Percentiles rank a stretch among this genome's conserved stretches.
phyloP scores from a whole-genome alignment of 1,284 basidiomycete species.

The Hemileia vastatrix region DNA sequence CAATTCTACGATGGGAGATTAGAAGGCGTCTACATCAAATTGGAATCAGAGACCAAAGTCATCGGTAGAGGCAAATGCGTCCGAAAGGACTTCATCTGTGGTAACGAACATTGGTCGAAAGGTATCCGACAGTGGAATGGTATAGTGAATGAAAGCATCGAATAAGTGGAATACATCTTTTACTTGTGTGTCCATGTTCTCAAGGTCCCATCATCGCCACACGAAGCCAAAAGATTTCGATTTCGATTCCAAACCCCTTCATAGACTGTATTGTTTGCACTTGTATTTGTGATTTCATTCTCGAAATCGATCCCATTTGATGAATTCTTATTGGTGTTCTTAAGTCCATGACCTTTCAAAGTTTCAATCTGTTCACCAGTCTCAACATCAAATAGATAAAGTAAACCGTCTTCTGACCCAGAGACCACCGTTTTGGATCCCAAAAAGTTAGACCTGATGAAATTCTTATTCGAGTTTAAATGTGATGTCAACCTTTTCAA shows the following conservation, averaged over 20 bases:
- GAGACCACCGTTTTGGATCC: constrained; percentile 46
- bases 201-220: constrained; percentile 48
- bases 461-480: constrained; percentile 50
- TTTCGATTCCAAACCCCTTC: constrained; percentile 47
- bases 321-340: constrained; percentile 25
- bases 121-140: constrained; percentile 49
- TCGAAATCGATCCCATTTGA: constrained; percentile 37
- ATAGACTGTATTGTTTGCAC: constrained; percentile 47
- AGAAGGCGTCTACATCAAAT: constrained; percentile 56
- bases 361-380: constrained; percentile 40
- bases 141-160: constrained; percentile 29
- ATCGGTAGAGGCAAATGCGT: constrained; percentile 53
- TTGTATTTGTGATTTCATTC: constrained; percentile 37
- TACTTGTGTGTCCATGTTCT: constrained; percentile 48
- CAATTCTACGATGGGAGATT: constrained; percentile 51
- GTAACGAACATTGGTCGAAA: constrained; percentile 57
- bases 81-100: constrained; percentile 56
- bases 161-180: no score
- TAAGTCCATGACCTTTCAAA: constrained; percentile 35
- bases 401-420: constrained; percentile 47
- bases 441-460: constrained; percentile 48
- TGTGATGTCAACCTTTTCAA: constrained; percentile 49
- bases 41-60: constrained; percentile 49
- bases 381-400: constrained; percentile 44
- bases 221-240: constrained; percentile 45